Evolutionary conservation across 805 yeast species (phyloP), one percentile per base, ranked within the genome.

Genomic region (Candida gorgasii): DNA sequence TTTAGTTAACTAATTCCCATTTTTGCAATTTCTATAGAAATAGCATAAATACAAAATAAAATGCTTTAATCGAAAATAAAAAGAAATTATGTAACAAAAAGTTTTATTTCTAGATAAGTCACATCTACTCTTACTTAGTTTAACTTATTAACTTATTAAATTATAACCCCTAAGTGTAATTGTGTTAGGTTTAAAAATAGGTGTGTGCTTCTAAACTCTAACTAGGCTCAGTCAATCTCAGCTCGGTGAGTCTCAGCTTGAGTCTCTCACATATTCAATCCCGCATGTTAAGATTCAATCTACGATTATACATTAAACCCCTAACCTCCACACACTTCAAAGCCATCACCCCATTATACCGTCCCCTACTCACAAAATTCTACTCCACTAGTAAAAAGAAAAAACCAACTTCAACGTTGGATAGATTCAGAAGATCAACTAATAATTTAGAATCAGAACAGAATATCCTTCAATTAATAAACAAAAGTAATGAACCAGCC

Each of bases 341-440:
- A 24, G n/a, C 28, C 28, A 11, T 24, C n/a, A 6, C 7, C 28
- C 28, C 28, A 12, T 4, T 24, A 24, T n/a, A n/a, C n/a, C n/a
- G n/a, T 24, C n/a, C 8, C 4, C n/a, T 11, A 24, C n/a, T n/a
- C n/a, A 24, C n/a, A 7, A 24, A 33, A 38, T 39, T 34, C 39
- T 14, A 35, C 40, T 14, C 36, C 16, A 36, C 35, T 2, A 18
- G 46, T 35, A 48, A 48, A 31, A 48, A 47, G 29, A 51, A 51
- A 43, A 62, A 57, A 46, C 58, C 58, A 36, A 44, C 52, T 34
- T 47, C 56, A 11, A 43, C 62, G n/a, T 53, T 63, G 22, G 68
- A 65, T 43, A 55, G 60, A 37, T 49, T 63, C 14, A 48, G 67
- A 42, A 48, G 57, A 31, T 44, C 61, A 2, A 57, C 61, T 3